Evolutionary conservation across 2,329 filamentous ascomycete genomes (phyloP), one percentile per base, ranked within the genome.

Genomic region (Hypoxylon sp.): DNA sequence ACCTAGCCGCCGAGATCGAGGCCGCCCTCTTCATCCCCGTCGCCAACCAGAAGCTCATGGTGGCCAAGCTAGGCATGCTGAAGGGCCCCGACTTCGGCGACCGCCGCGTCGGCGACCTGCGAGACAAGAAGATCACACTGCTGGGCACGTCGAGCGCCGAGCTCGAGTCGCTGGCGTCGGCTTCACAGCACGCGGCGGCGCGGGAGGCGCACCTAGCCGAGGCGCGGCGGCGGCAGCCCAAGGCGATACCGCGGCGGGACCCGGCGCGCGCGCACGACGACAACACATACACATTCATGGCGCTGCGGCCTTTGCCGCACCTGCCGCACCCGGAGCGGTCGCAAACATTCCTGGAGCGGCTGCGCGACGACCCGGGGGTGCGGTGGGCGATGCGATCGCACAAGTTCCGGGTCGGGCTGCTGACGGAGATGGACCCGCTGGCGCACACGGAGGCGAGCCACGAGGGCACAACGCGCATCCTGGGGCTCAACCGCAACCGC

Each of bases 401-500:
- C 78, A 84, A 87, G 63, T 97, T 96, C 78, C 85, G 83, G 17
- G 95, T 99, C 0, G 88, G 88, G 0, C 75, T 98, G 2, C 81
- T 99, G 21, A 97, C 93, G 0, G 95, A 99, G 76, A 98, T 99
- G 94, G 90, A 99, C 68, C 95, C 95, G 0, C 81, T 88, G 0
- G 83, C 88, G 65, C 87, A 97, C 74, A 97, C 93, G 0, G 73
- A 82, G 61, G 74, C 79, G 1, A 90, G 85, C 3, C 88, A 91
- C 69, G 89, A 95, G 68, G 83, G 84, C 42, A 83, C 82, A n/a
- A 87, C 87, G 46, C 83, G 91, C 40, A 93, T 91, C 1, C 77
- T 98, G 0, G 95, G 95, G 0, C 74, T 98, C 35, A 99, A 99
- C 72, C 81, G 92, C 9, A 97, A 98, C 71, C 76, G 81, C 2